Percentiles rank a stretch among this genome's conserved stretches.
phyloP scores from a whole-genome alignment of 2,329 filamentous ascomycete species.

The Paramyrothecium roridum region DNA sequence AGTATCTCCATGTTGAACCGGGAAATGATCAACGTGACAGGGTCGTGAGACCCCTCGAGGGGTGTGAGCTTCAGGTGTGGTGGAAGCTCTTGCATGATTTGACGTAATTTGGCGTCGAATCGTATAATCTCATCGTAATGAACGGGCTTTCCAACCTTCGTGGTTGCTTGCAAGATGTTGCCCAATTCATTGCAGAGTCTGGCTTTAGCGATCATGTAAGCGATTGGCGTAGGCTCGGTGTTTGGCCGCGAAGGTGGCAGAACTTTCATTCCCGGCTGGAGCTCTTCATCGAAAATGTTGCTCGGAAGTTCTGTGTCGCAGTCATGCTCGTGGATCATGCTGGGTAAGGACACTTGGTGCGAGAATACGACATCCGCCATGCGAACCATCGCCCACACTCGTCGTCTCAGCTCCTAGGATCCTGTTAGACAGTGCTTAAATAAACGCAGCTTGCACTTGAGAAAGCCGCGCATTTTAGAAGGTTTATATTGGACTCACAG shows the following conservation, averaged over 20 bases:
- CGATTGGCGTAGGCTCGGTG: slow-evolving; percentile 71
- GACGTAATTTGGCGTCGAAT: slow-evolving; percentile 59
- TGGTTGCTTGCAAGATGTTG: slow-evolving; percentile 65
- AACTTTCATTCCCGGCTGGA: slow-evolving; percentile 64
- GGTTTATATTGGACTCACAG: slow-evolving; percentile 37
- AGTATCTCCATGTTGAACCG: slow-evolving; percentile 81
- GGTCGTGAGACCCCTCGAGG: slow-evolving; percentile 73
- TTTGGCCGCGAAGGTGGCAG: slow-evolving; percentile 65
- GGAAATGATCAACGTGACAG: slow-evolving; percentile 81
- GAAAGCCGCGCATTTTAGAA: too few species aligned
- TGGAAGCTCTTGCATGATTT: slow-evolving; percentile 65
- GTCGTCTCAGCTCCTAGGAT: slow-evolving; percentile 63
- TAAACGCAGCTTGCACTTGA: not conserved
- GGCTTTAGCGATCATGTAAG: slow-evolving; percentile 75
- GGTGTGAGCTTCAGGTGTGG: slow-evolving; percentile 75
- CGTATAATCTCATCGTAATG: slow-evolving; percentile 64
- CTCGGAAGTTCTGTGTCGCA: slow-evolving; percentile 73
- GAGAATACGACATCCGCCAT: slow-evolving; percentile 76
- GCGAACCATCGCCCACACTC: slow-evolving; percentile 68
- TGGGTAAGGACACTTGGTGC: slow-evolving; percentile 64
- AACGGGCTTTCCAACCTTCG: slow-evolving; percentile 50
- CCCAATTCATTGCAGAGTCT: slow-evolving; percentile 67
- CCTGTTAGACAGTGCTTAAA: slow-evolving; percentile 5
- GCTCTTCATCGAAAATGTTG: slow-evolving; percentile 80
- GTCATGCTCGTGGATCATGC: slow-evolving; percentile 70